phyloP scores from a whole-genome alignment of 2,329 filamentous ascomycete genomes.

The Penicillium corylophilum region DNA sequence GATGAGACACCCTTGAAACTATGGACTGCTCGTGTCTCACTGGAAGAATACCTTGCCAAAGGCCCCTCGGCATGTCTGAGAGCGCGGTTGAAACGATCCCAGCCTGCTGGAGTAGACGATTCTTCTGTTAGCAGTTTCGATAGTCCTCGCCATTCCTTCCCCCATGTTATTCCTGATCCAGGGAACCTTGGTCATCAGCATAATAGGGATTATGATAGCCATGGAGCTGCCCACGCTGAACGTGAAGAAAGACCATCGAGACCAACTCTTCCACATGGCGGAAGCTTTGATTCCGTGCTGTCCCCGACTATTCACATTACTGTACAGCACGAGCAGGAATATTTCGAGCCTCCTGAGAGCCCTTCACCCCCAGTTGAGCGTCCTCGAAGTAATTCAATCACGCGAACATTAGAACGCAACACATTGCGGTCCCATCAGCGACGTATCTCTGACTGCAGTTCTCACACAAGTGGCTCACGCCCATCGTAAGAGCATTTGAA shows the following conservation, averaged over 20 bases:
- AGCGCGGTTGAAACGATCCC: constrained; percentile 48
- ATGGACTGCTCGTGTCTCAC: constrained; percentile 30
- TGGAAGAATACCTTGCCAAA: constrained; percentile 53
- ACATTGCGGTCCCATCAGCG: constrained; percentile 11
- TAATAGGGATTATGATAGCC: neutral
- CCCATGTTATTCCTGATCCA: constrained; percentile 13
- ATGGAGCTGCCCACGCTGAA: neutral
- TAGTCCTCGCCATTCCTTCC: constrained; percentile 24
- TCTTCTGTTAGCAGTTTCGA: constrained; percentile 33
- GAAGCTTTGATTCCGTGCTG: constrained; percentile 20
- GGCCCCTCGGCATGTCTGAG: constrained; percentile 57
- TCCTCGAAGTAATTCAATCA: constrained; percentile 7
- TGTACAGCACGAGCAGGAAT: constrained; percentile 20
- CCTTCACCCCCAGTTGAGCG: constrained; percentile 13
- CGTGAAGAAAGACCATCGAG: constrained; percentile 12
- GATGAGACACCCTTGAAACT: constrained; percentile 39
- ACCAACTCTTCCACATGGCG: constrained; percentile 22
- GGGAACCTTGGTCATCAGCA: constrained; percentile 6
- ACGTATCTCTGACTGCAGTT: constrained; percentile 16
- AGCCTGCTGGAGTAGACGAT: constrained; percentile 26
- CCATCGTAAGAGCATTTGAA: constrained; percentile 16
- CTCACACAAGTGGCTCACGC: constrained; percentile 16
- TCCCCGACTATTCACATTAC: constrained; percentile 33
- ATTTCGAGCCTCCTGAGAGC: constrained; percentile 19
- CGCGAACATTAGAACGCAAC: constrained; percentile 9